Percentiles rank a stretch among this genome's conserved stretches.
phyloP scores from a whole-genome alignment of 495 filamentous ascomycete species.

The Durotheca rogersii region DNA sequence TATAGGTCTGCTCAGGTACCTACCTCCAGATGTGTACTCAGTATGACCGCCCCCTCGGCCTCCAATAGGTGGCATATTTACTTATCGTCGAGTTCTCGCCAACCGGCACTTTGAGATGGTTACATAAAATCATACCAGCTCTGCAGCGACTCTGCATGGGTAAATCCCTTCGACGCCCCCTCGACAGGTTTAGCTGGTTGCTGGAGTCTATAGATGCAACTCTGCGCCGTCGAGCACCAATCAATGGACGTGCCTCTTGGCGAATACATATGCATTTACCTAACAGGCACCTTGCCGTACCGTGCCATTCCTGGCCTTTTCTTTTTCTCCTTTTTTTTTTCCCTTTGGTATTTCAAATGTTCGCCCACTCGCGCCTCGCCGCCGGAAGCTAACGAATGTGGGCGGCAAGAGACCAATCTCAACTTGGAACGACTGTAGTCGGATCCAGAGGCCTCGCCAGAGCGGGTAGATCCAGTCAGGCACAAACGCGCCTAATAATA shows the following conservation, averaged over 20 bases:
- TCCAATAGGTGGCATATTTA: slow-evolving; percentile 28
- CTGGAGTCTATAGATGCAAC: slow-evolving; percentile 20
- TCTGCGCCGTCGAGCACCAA: slow-evolving; percentile 13
- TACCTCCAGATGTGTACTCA: no score
- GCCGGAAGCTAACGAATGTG: no score
- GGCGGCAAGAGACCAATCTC: no score
- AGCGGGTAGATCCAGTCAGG: slow-evolving; percentile 19
- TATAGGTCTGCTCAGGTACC: no score
- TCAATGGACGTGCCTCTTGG: slow-evolving; percentile 3
- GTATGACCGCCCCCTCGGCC: slow-evolving; percentile 7
- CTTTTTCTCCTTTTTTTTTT: no score
- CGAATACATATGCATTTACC: no score
- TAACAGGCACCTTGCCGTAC: no score
- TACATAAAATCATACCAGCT: slow-evolving; percentile 25
- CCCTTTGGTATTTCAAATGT: no score
- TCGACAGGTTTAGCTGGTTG: slow-evolving; percentile 13
- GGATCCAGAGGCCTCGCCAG: slow-evolving; percentile 5
- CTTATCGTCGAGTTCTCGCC: slow-evolving; percentile 19
- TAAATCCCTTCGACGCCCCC: slow-evolving; percentile 19
- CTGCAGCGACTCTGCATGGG: slow-evolving; percentile 20
- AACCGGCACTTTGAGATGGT: slow-evolving; percentile 19
- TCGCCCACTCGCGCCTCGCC: no score
- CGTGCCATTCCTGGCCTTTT: no score
- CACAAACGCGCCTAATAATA: not conserved
- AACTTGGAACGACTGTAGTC: slow-evolving; percentile 10